phyloP scores from a whole-genome alignment of 2,329 filamentous ascomycete genomes.

The Aureobasidium mangrovei region DNA sequence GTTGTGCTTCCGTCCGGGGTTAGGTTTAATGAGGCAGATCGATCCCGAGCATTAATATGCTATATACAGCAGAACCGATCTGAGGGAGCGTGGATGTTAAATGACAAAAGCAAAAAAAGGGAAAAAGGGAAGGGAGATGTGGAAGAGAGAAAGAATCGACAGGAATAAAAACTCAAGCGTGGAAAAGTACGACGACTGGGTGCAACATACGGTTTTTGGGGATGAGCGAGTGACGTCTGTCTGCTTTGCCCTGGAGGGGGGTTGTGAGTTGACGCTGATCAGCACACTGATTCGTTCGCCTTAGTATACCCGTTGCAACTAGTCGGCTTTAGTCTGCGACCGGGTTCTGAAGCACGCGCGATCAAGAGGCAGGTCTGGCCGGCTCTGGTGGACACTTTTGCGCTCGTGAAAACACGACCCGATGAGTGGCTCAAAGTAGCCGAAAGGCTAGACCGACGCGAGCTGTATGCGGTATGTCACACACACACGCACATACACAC shows the following conservation, averaged over 20 bases:
- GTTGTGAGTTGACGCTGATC: constrained; percentile 12
- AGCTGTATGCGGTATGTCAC: constrained; percentile 6
- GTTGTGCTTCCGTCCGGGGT: constrained; percentile 7
- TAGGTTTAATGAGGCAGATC: constrained; percentile 10
- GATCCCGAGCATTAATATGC: constrained; percentile 8
- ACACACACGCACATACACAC: background rate
- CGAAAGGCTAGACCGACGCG: constrained; percentile 2
- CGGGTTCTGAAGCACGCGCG: constrained; percentile 11
- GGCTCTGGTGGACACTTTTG: constrained; percentile 3
- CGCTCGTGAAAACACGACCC: constrained; percentile 6
- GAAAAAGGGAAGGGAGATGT: background rate
- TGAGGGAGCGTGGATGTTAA: background rate
- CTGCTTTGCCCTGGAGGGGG: constrained; percentile 11
- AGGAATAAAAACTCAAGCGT: constrained; percentile 3
- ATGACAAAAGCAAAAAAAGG: background rate
- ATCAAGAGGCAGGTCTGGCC: constrained; percentile 13
- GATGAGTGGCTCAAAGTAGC: constrained; percentile 4
- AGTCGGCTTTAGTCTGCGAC: constrained; percentile 13
- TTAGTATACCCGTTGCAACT: constrained; percentile 14
- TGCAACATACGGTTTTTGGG: constrained; percentile 13
- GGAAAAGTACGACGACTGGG: background rate
- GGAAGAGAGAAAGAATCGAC: background rate
- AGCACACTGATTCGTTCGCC: constrained; percentile 14
- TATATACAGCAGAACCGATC: constrained; percentile 11
- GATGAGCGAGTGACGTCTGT: constrained; percentile 8